Evolutionary conservation across 352 stramenopile species (phyloP).

Genomic region (Phytophthora rubi): DNA sequence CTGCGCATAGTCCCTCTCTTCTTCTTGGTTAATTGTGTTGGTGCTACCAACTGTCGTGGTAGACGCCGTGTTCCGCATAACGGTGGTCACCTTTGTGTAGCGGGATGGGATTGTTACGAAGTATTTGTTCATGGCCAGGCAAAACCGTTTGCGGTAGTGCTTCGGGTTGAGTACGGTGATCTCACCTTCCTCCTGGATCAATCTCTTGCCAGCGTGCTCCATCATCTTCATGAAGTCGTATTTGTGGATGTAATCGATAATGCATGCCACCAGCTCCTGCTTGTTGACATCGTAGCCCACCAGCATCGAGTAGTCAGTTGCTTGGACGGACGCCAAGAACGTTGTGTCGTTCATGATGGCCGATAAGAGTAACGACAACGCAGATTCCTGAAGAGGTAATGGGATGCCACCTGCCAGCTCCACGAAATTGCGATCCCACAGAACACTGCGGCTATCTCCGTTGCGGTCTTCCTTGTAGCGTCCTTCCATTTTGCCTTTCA

Average conservation of each 20-base stretch:
- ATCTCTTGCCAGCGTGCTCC: slow-evolving; percentile 85
- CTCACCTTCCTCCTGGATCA: slow-evolving; percentile 90
- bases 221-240: slow-evolving; percentile 93
- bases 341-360: slow-evolving; percentile 88
- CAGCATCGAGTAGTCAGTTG: slow-evolving; percentile 90
- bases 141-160: slow-evolving; percentile 89
- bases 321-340: slow-evolving; percentile 85
- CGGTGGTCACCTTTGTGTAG: slow-evolving; percentile 85
- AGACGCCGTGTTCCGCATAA: slow-evolving; percentile 51
- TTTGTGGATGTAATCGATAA: slow-evolving; percentile 93
- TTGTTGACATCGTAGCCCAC: slow-evolving; percentile 88
- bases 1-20: slow-evolving; percentile 38
- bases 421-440: slow-evolving; percentile 91
- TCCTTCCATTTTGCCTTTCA: slow-evolving; percentile 91
- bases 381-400: slow-evolving; percentile 82
- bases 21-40: slow-evolving; percentile 34
- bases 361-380: slow-evolving; percentile 78
- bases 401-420: slow-evolving; percentile 85
- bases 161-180: slow-evolving; percentile 90
- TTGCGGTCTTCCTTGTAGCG: slow-evolving; percentile 60
- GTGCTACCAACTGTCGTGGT: slow-evolving; percentile 31
- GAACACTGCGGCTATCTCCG: slow-evolving; percentile 49
- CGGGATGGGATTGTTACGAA: slow-evolving; percentile 88
- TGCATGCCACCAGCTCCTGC: slow-evolving; percentile 86
- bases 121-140: slow-evolving; percentile 89